Percentiles rank a stretch among this genome's conserved stretches.
Evolutionary conservation across 192 early-diverging fungal species (phyloP).

Genomic region (Umbelopsis sp.): DNA sequence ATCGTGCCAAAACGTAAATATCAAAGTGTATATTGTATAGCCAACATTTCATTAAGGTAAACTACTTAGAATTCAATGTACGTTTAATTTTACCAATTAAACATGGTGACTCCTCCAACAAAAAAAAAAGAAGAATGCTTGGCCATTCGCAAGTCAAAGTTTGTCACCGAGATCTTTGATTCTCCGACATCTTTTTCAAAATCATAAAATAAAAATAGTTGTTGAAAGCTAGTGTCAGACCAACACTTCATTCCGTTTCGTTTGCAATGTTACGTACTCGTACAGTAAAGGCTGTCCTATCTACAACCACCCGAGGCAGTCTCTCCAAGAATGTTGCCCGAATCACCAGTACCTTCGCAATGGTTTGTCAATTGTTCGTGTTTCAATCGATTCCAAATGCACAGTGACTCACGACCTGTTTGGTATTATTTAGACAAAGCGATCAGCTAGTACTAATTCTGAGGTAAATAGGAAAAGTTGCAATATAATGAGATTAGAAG

Average conservation of each 20-base stretch:
- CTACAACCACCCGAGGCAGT: background rate
- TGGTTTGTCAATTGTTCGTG: background rate
- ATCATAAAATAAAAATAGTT: background rate
- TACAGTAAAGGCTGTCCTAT: background rate
- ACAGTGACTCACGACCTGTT: background rate
- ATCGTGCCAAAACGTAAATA: background rate
- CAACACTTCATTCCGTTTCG: background rate
- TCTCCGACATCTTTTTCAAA: background rate
- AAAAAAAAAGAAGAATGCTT: background rate
- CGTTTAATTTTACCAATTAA: background rate
- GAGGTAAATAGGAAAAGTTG: background rate
- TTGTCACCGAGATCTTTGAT: background rate
- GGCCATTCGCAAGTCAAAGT: background rate
- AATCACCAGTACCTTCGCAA: background rate
- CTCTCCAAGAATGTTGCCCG: background rate
- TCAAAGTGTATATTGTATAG: too few relatives aligned
- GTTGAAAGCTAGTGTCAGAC: background rate
- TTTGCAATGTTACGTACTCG: slow-evolving; percentile 3
- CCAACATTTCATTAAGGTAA: too few relatives aligned
- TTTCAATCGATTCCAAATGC: background rate
- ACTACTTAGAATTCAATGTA: background rate
- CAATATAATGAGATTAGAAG: too few relatives aligned
- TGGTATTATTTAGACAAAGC: background rate
- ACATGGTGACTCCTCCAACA: background rate
- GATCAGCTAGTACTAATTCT: background rate